A percentile compares a stretch with the other conserved stretches of the same genome.
phyloP scores from a whole-genome alignment of 73 alveolate species.

The Paramecium caudatum region DNA sequence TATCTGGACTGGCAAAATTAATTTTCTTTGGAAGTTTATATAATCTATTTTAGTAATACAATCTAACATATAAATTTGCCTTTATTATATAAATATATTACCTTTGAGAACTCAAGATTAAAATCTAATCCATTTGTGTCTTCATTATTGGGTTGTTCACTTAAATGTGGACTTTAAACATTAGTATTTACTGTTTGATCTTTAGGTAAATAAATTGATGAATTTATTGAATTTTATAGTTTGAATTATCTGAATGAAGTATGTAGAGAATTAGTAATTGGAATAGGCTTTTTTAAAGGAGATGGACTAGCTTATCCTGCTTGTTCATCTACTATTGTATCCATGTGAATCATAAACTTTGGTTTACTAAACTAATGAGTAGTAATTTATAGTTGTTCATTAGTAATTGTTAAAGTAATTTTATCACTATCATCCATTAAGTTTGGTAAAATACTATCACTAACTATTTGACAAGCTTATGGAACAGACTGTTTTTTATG shows the following conservation, averaged over 20 bases:
- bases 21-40: constrained; percentile 27
- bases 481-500: neutral
- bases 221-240: neutral
- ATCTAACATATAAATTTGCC: constrained; percentile 62
- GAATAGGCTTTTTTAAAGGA: neutral
- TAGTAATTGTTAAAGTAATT: constrained; percentile 7
- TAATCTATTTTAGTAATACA: constrained; percentile 50
- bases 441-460: neutral
- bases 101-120: constrained; percentile 26
- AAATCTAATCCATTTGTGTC: neutral
- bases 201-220: neutral
- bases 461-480: neutral
- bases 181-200: neutral
- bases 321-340: constrained; percentile 5
- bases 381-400: neutral
- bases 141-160: neutral
- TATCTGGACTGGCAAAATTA: neutral
- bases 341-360: constrained; percentile 25
- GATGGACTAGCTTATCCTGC: neutral
- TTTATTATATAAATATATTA: neutral
- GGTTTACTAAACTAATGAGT: constrained; percentile 2
- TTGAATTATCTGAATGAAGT: neutral
- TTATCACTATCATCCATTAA: constrained; percentile 20
- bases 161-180: neutral
- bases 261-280: neutral